Evolutionary conservation across 2,329 filamentous ascomycete species (phyloP).

Genomic region (Pseudogymnoascus sp.): DNA sequence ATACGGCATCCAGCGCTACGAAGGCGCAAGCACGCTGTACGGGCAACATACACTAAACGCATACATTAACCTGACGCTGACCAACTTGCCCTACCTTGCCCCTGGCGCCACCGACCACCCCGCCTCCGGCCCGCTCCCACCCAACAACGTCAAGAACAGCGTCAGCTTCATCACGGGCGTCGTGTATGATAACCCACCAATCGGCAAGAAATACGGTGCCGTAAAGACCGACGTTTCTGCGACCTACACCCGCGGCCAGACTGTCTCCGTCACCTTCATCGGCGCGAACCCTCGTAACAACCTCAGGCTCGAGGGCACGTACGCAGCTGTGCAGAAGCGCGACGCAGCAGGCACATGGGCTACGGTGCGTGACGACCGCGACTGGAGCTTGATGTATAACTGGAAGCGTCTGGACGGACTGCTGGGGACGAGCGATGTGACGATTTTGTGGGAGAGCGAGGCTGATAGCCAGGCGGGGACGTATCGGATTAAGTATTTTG

Average conservation of each 20-base stretch:
- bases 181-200: conserved; percentile 59
- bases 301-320: conserved; percentile 69
- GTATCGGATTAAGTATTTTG: conserved; percentile 77
- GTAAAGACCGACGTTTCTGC: conserved; percentile 47
- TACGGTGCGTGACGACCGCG: conserved; percentile 60
- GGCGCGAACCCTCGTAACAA: conserved; percentile 89
- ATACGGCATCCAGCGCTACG: conserved; percentile 79
- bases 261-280: conserved; percentile 62
- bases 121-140: conserved; percentile 55
- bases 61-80: conserved; percentile 79
- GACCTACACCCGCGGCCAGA: conserved; percentile 51
- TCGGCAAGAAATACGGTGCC: conserved; percentile 63
- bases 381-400: conserved; percentile 75
- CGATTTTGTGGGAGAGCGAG: conserved; percentile 72
- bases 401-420: conserved; percentile 68
- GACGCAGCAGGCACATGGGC: conserved; percentile 48
- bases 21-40: conserved; percentile 88
- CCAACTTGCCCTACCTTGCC: conserved; percentile 59
- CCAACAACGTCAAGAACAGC: conserved; percentile 68
- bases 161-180: conserved; percentile 76
- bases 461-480: conserved; percentile 50
- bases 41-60: conserved; percentile 75
- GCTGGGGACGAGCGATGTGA: conserved; percentile 69
- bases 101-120: conserved; percentile 37
- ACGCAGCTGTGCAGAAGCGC: conserved; percentile 63